phyloP scores from a whole-genome alignment of 345 rosid species.

The Boechera divaricarpa region DNA sequence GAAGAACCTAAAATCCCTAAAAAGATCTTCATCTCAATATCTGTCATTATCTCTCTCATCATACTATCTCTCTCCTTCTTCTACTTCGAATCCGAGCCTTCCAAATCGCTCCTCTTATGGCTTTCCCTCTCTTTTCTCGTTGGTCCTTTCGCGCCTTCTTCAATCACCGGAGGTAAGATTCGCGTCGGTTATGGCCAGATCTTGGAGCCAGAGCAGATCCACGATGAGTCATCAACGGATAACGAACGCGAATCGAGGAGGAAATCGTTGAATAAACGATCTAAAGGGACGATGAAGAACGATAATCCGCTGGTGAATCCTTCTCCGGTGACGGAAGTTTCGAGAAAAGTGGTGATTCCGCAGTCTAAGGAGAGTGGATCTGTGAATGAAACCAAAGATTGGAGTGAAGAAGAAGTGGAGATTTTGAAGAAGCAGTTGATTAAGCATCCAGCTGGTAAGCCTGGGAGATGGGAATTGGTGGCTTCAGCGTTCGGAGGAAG shows the following conservation, averaged over 20 bases:
- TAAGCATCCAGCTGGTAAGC: constrained; percentile 86
- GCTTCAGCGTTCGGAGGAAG: constrained; percentile 74
- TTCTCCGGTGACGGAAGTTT: constrained; percentile 26
- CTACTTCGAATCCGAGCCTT: constrained; percentile 68
- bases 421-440: constrained; percentile 76
- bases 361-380: constrained; percentile 36
- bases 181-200: constrained; percentile 83
- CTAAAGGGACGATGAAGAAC: constrained; percentile 48
- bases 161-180: constrained; percentile 74
- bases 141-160: constrained; percentile 75
- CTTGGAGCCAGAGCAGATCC: constrained; percentile 53
- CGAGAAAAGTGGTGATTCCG: constrained; percentile 44
- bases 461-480: constrained; percentile 83
- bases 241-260: constrained; percentile 54
- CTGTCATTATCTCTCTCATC: constrained; percentile 50
- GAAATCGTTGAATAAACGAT: constrained; percentile 54
- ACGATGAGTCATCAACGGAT: constrained; percentile 39
- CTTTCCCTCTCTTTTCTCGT: constrained; percentile 66
- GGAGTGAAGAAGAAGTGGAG: constrained; percentile 79
- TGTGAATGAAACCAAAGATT: constrained; percentile 54
- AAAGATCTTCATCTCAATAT: constrained; percentile 44
- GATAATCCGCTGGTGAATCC: constrained; percentile 40
- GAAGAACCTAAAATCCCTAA: constrained; percentile 38
- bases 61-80: constrained; percentile 60
- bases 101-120: constrained; percentile 73